phyloP scores from a whole-genome alignment of 345 rosid genomes.

The Corymbia maculata region DNA sequence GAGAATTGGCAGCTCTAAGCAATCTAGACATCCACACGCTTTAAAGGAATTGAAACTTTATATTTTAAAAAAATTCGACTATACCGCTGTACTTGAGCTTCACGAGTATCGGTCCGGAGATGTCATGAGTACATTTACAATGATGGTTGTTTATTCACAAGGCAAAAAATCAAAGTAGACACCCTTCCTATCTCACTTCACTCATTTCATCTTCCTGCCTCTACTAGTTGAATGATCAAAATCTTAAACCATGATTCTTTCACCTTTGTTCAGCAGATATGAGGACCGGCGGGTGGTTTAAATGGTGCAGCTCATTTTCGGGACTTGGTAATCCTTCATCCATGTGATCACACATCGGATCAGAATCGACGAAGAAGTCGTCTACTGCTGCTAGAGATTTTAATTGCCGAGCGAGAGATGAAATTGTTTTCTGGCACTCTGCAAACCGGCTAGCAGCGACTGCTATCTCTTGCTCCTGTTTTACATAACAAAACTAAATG shows the following conservation, averaged over 20 bases:
- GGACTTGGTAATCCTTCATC: conserved; percentile 1
- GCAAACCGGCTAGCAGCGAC: conserved; percentile 59
- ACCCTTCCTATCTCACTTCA: neutral
- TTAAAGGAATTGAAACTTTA: neutral
- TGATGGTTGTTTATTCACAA: neutral
- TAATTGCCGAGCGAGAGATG: conserved; percentile 56
- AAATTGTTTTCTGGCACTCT: conserved; percentile 84
- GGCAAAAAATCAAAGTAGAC: neutral
- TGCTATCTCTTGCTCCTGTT: conserved; percentile 67
- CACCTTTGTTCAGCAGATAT: neutral
- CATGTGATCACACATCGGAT: conserved; percentile 1
- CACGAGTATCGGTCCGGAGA: neutral
- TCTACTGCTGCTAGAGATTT: conserved; percentile 54
- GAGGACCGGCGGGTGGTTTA: neutral
- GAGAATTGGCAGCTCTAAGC: neutral
- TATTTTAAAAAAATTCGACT: neutral
- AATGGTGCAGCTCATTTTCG: neutral
- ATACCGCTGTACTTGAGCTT: neutral
- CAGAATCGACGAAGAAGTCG: conserved; percentile 38
- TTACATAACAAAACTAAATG: neutral
- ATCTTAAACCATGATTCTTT: neutral
- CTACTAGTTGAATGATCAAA: neutral
- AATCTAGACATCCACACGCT: neutral
- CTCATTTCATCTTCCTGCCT: neutral
- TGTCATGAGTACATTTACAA: neutral